Base-by-base conservation (phyloP, 73 alveolate genomes). In the Effrenium voratum region DNA sequence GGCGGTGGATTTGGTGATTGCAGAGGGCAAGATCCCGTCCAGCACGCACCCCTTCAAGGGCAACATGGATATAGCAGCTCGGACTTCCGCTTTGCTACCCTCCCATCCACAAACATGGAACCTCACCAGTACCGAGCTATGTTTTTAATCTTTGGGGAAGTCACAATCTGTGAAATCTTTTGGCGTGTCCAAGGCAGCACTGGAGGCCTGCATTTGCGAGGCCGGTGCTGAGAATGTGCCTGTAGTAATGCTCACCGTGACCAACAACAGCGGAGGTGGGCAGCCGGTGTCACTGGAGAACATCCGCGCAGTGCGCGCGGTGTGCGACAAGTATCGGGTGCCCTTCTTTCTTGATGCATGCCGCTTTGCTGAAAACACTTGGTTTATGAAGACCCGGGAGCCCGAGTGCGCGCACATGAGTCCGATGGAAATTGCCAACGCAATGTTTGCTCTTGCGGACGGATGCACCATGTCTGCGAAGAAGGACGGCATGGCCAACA, bases 261-360 rank as follows among this genome's bases (percentile, higher is more conserved):
- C 99, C 41, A 93, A 98, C 98, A 99, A 99, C 95, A 91, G 99
- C 49, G 99, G 98, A 44, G 99, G 99, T 36, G 99, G 99, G 22
- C 99, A 99, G 95, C 99, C 99, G 32, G 99, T 99, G 40, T 98
- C 99, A 34, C 95, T 99, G 98, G 94, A 98, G 93, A 98, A 99
- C 83, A 92, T 99, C 83, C 92, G 98, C 49, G 99, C 95, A 59
- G 98, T 99, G 46, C 99, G 99, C 3, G 95, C 85, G 83, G 92
- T 97, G 81, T 95, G 99, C 68, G 99, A 93, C 97, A 92, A 99
- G 95, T 87, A 95, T 98, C 95, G 96, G 77, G 93, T 93, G 44
- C 72, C 97, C n/a, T 60, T 93, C 79, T 82, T 88, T 52, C 76
- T 98, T 38, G 99, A 98, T 49, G 99, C 98, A 6, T 93, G 99